phyloP scores from a whole-genome alignment of 192 early-diverging fungal species.

The Podila epigama region DNA sequence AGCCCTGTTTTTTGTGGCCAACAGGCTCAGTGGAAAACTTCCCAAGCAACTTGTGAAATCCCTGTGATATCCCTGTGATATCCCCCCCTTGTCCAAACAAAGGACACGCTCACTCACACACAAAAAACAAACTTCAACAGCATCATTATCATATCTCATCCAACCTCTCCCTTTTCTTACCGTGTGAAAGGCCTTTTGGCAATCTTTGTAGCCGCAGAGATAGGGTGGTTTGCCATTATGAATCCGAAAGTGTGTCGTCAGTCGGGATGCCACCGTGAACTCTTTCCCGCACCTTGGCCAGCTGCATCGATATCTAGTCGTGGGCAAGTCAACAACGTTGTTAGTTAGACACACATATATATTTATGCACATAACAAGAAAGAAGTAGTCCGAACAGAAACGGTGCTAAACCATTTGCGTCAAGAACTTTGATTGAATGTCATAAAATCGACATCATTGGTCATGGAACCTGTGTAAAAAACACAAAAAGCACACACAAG shows the following conservation, averaged over 20 bases:
- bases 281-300: slow-evolving; percentile 49
- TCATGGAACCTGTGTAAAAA: no score
- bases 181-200: slow-evolving; percentile 46
- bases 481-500: no score
- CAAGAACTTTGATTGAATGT: no score
- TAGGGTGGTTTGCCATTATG: slow-evolving; percentile 47
- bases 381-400: background rate
- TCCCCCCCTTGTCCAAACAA: no score
- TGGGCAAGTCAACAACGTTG: no score
- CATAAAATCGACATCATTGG: no score
- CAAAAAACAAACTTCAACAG: no score
- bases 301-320: slow-evolving; percentile 37
- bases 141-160: no score
- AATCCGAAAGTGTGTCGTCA: slow-evolving; percentile 42
- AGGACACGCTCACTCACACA: no score
- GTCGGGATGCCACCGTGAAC: slow-evolving; percentile 38
- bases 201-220: slow-evolving; percentile 46
- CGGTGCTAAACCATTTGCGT: background rate
- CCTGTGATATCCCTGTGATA: no score
- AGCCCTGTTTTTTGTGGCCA: background rate
- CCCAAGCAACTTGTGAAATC: background rate
- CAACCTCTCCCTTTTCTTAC: slow-evolving; percentile 5
- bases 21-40: background rate
- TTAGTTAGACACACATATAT: no score
- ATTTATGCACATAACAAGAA: no score